A percentile compares a stretch with the other conserved stretches of the same genome.
phyloP scores from a whole-genome alignment of 148 eudicot genomes.

The Camellia sinensis region DNA sequence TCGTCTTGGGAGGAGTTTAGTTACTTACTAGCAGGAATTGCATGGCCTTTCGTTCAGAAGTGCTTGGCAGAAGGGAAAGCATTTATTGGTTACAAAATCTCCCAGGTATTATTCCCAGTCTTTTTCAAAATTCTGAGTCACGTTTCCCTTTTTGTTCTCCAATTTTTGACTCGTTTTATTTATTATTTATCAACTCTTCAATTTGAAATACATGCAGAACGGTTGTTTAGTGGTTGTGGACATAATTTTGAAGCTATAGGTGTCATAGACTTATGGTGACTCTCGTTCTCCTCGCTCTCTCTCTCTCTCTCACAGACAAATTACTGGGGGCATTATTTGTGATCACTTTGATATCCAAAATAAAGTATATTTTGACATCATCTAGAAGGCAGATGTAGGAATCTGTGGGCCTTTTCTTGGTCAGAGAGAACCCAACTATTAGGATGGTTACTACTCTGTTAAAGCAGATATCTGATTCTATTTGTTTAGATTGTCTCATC shows the following conservation, averaged over 20 bases:
- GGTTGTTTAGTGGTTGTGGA: background rate
- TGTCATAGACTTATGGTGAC: background rate
- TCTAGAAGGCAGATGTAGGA: background rate
- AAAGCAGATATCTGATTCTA: background rate
- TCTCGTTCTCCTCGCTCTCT: background rate
- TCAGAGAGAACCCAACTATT: background rate
- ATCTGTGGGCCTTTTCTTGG: background rate
- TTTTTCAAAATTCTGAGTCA: background rate
- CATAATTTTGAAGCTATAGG: background rate
- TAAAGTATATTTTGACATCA: background rate
- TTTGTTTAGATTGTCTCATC: background rate
- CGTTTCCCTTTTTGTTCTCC: background rate
- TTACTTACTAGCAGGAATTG: constrained; percentile 56
- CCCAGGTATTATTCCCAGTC: constrained; percentile 56
- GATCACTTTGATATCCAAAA: background rate
- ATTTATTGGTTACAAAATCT: constrained; percentile 56
- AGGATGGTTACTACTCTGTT: background rate
- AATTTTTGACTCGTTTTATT: background rate
- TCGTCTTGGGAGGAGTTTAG: constrained; percentile 62
- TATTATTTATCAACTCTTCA: background rate
- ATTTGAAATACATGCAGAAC: background rate
- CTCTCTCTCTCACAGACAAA: background rate
- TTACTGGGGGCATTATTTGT: background rate
- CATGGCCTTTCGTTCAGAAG: constrained; percentile 73
- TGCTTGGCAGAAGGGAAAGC: constrained; percentile 78